Conservation (phyloP, 257 asterid genomes). For the Haberlea rhodopensis region DNA sequence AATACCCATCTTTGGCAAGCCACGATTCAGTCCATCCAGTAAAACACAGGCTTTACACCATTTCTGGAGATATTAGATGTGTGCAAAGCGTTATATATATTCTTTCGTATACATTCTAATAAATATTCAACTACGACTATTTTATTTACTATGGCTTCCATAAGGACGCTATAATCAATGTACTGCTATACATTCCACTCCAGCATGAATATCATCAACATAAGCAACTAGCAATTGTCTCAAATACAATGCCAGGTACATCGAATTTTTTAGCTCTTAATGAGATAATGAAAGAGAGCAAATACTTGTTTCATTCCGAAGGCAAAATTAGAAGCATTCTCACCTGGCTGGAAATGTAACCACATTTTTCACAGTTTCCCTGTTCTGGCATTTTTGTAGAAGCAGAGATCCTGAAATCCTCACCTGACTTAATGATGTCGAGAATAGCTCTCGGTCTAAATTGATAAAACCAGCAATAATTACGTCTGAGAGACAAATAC, state of each 20-base stretch:
- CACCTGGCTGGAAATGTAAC: conserved; percentile 98
- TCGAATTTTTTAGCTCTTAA: too few relatives aligned
- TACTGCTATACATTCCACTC: too few relatives aligned
- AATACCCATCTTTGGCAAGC: neutral
- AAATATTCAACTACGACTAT: neutral
- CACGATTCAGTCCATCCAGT: neutral
- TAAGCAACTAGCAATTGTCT: too few relatives aligned
- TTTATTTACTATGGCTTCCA: neutral
- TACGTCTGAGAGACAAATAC: neutral
- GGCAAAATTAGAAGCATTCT: conserved; percentile 14
- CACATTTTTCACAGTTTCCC: conserved; percentile 90
- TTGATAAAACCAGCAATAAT: conserved; percentile 12
- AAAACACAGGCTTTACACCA: neutral
- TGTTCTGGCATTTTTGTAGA: conserved; percentile 95
- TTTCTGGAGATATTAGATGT: neutral
- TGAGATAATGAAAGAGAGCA: too few relatives aligned
- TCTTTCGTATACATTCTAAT: neutral
- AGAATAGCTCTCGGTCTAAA: conserved; percentile 88
- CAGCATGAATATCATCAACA: too few relatives aligned
- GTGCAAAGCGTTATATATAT: neutral
- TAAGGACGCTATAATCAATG: neutral
- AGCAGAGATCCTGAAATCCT: conserved; percentile 90
- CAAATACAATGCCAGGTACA: too few relatives aligned
- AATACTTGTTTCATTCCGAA: neutral
- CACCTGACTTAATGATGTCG: conserved; percentile 91